Conservation (phyloP, 768 basidiomycete genomes). For the Hericium coralloides region DNA sequence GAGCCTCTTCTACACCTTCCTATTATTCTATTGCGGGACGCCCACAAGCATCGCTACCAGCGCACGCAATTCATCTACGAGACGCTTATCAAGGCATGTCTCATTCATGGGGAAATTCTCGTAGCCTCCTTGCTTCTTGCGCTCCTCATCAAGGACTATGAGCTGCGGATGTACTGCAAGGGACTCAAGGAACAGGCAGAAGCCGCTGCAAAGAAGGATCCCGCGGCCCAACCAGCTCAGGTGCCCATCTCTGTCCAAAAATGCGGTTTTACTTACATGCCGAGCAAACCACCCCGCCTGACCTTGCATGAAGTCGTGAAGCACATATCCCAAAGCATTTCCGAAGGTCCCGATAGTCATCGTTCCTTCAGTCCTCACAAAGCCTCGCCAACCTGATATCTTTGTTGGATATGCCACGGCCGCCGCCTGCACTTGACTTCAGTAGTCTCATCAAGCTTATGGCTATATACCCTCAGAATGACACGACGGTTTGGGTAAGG, state of each 20-base stretch:
- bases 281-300: conserved; percentile 6
- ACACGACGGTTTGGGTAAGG: conserved; percentile 17
- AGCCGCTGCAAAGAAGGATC: conserved; percentile 15
- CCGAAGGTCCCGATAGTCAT: not conserved
- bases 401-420: conserved; percentile 5
- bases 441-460: conserved; percentile 8
- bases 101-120: conserved; percentile 74
- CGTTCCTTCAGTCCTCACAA: conserved; percentile 10
- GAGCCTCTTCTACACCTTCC: conserved; percentile 40
- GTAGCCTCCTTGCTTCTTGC: conserved; percentile 67
- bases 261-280: conserved; percentile 28
- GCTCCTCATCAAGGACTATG: conserved; percentile 54
- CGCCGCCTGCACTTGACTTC: not conserved
- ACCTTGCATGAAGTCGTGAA: conserved; percentile 6
- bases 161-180: conserved; percentile 21
- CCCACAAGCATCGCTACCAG: conserved; percentile 44
- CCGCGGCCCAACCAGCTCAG: not conserved
- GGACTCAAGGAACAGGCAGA: conserved; percentile 16
- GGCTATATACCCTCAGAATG: conserved; percentile 17
- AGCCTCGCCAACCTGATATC: conserved; percentile 11
- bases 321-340: conserved; percentile 10
- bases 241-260: not conserved
- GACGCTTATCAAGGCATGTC: conserved; percentile 49
- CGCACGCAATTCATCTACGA: conserved; percentile 55
- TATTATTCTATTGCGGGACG: conserved; percentile 40